These are phyloP conservation scores for Polychytrium aggregatum DNA, from an alignment of 192 early-diverging fungal genomes.

Conservation along the genomic window DNA sequence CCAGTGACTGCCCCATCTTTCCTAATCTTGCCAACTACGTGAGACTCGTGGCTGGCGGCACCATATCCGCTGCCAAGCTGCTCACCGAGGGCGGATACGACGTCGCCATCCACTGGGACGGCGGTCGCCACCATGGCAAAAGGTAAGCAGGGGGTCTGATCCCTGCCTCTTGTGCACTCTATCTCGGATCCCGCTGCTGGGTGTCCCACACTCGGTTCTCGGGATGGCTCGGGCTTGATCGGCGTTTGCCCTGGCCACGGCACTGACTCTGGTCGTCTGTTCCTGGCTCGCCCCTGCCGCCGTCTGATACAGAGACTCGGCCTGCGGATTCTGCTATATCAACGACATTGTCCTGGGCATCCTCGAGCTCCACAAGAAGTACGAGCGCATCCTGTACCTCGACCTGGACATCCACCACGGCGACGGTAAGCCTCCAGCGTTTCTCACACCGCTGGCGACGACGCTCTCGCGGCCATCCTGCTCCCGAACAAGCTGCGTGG, in stretches of 20 bases:
- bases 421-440: constrained; percentile 70
- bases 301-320: constrained; percentile 79
- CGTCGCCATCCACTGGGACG: constrained; percentile 72
- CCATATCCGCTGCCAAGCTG: constrained; percentile 38
- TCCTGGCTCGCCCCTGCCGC: too few species aligned
- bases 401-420: constrained; percentile 98
- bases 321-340: constrained; percentile 76
- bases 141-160: too few species aligned
- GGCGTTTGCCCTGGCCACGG: too few species aligned
- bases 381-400: constrained; percentile 74
- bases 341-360: constrained; percentile 76
- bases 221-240: too few species aligned
- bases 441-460: too few species aligned
- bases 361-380: background rate
- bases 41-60: background rate
- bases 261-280: too few species aligned
- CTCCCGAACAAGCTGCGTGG: too few species aligned
- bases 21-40: background rate
- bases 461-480: too few species aligned
- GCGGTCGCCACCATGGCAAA: constrained; percentile 52
- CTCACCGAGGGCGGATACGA: constrained; percentile 45
- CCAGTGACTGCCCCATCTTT: background rate
- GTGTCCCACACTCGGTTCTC: too few species aligned
- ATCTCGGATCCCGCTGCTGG: too few species aligned
- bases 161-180: too few species aligned